phyloP scores from a whole-genome alignment of 2,329 filamentous ascomycete species.

The Venturia carpophila region DNA sequence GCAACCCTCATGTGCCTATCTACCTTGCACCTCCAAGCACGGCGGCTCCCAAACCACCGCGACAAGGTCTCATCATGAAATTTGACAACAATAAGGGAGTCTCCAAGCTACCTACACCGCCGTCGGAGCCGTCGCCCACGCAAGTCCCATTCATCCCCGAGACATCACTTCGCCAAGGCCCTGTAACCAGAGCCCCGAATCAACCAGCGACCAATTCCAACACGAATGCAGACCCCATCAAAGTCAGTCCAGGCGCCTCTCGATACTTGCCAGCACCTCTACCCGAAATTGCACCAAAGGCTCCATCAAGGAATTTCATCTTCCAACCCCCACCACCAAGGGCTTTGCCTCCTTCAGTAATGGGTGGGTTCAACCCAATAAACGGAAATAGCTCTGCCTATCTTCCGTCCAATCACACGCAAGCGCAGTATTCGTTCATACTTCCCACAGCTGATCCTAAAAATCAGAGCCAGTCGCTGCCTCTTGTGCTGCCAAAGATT shows the following conservation, averaged over 20 bases:
- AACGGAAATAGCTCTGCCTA: background rate
- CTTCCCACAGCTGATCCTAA: background rate
- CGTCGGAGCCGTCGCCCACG: background rate
- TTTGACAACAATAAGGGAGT: background rate
- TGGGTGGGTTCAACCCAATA: background rate
- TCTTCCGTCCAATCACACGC: background rate
- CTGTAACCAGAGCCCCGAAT: background rate
- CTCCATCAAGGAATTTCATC: background rate
- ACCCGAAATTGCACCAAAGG: background rate
- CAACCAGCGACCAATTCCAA: background rate
- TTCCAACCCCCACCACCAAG: background rate
- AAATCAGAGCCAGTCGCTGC: background rate
- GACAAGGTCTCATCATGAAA: conserved; percentile 2
- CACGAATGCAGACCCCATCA: background rate
- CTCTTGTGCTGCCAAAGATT: background rate
- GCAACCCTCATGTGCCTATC: background rate
- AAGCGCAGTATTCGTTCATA: background rate
- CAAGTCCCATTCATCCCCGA: background rate
- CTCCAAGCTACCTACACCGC: background rate
- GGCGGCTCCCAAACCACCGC: background rate
- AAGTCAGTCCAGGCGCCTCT: background rate
- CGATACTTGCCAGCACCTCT: background rate
- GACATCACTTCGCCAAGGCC: background rate
- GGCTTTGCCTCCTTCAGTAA: background rate
- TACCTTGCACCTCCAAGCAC: background rate